A percentile compares a stretch with the other conserved stretches of the same genome.
Evolutionary conservation across 78 protist genomes (phyloP).

Genomic region (Dictyostelium firmibasis): DNA sequence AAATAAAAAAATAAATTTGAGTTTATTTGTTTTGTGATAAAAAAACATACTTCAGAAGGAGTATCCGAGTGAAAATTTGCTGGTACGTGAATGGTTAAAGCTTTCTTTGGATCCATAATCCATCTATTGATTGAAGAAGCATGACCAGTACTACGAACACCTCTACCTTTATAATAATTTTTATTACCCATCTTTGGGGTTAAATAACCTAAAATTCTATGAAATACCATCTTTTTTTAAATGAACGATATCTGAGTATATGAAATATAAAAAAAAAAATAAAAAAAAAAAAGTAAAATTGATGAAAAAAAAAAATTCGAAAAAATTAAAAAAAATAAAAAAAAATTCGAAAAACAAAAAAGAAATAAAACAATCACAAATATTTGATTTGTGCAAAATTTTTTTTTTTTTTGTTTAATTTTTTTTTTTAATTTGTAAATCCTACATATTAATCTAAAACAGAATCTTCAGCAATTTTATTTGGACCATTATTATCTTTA

Average conservation of each 20-base stretch:
- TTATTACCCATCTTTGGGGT: slow-evolving; percentile 82
- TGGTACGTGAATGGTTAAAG: slow-evolving; percentile 29
- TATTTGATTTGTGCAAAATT: no score
- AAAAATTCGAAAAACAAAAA: no score
- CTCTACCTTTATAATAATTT: slow-evolving; percentile 74
- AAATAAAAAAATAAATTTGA: neutral
- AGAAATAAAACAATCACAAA: no score
- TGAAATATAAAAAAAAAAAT: neutral
- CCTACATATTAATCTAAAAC: neutral
- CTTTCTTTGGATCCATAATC: neutral
- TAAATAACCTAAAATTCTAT: slow-evolving; percentile 21
- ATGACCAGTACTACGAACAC: slow-evolving; percentile 39
- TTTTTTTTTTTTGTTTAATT: no score
- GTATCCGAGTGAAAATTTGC: slow-evolving; percentile 3
- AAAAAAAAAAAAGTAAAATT: neutral
- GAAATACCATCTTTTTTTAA: slow-evolving; percentile 27
- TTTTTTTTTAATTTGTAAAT: neutral
- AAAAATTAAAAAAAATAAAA: no score
- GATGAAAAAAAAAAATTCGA: neutral
- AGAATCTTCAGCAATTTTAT: neutral
- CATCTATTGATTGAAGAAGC: slow-evolving; percentile 38
- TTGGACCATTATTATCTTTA: neutral
- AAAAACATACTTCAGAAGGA: neutral
- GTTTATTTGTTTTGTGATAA: neutral
- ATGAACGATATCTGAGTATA: neutral